Base-by-base conservation (phyloP, 495 filamentous ascomycete genomes). In the Aspergillus sclerotiicarbonarius region DNA sequence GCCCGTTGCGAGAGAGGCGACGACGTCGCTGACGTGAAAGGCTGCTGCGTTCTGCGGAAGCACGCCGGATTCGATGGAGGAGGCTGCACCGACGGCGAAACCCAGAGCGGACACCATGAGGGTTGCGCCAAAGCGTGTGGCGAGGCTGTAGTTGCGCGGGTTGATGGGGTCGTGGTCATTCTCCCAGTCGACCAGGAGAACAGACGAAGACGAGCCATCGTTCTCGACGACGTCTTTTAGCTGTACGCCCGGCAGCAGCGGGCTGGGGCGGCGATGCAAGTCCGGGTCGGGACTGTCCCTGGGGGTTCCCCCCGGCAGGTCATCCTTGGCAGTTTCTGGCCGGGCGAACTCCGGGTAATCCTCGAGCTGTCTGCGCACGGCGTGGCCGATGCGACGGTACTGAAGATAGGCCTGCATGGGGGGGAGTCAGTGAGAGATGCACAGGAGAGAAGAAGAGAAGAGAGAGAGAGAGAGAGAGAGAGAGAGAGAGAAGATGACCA, bases 71-170 rank as follows among this genome's bases (percentile, higher is more conserved):
- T 83, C 81, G 32, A 84, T 79, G 6, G 78, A 74, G 9, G 77
- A 81, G 3, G 82, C 80, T 16, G 78, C 64, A 6, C 75, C 76
- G 8, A 83, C 79, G 6, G 82, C 69, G 60, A 76, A 82, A 0
- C 68, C 82, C 52, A 86, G 79, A 0, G 71, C 48, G 0, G 81
- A 80, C 21, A 87, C 81, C 10, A 81, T 68, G 1, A 82, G 3
- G 2, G 79, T 81, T 12, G 82, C 73, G 10, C 65, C 58, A 13
- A 78, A 53, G 6, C 78, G 70, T 0, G 64, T 71, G 2, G 59
- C 35, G 16, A 69, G 64, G 30, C 68, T 69, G 74, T 77, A 86
- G 64, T 86, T 85, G 39, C 77, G 80, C n/a, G 84, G 84, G 58
- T 85, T 81, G 39, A 80, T 67, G 0, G 77, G 71, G 60, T 87